A percentile compares a stretch with the other conserved stretches of the same genome.
Conservation (phyloP, 148 eudicot species). For the Amaranthus cruentus region DNA sequence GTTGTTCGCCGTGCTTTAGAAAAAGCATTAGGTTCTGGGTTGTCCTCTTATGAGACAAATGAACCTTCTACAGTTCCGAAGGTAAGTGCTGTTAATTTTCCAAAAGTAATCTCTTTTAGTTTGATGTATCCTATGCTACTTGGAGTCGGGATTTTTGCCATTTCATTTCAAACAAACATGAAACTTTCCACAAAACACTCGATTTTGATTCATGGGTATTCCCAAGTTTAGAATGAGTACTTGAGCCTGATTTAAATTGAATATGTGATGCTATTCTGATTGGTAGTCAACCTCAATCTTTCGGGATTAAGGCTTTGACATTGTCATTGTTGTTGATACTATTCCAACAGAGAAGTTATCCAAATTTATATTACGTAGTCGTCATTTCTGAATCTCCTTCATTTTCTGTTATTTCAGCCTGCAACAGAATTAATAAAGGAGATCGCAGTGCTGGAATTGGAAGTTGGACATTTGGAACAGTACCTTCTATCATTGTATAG, state of each 20-base stretch:
- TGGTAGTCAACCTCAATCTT: too few relatives aligned
- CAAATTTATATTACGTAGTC: not conserved
- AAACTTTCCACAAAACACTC: too few relatives aligned
- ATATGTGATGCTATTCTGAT: too few relatives aligned
- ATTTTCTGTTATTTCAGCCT: constrained; percentile 45
- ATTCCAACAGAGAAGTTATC: not conserved
- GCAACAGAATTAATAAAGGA: constrained; percentile 89
- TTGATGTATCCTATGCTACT: not conserved
- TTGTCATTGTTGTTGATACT: too few relatives aligned
- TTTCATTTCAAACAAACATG: too few relatives aligned
- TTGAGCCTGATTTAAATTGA: too few relatives aligned
- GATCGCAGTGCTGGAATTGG: constrained; percentile 79
- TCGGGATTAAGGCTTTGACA: too few relatives aligned
- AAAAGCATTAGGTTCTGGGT: constrained; percentile 63
- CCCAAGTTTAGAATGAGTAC: too few relatives aligned
- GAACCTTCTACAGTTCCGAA: constrained; percentile 51
- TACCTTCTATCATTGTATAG: constrained; percentile 88
- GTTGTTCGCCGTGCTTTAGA: constrained; percentile 70
- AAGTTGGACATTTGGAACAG: constrained; percentile 85
- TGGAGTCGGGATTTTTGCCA: too few relatives aligned
- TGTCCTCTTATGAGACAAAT: constrained; percentile 41
- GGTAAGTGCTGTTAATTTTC: constrained; percentile 33
- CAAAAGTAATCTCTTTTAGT: not conserved
- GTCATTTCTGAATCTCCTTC: not conserved
- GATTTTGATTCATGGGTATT: too few relatives aligned